phyloP scores from a whole-genome alignment of 2,329 filamentous ascomycete species.

The Diaporthe sp. region DNA sequence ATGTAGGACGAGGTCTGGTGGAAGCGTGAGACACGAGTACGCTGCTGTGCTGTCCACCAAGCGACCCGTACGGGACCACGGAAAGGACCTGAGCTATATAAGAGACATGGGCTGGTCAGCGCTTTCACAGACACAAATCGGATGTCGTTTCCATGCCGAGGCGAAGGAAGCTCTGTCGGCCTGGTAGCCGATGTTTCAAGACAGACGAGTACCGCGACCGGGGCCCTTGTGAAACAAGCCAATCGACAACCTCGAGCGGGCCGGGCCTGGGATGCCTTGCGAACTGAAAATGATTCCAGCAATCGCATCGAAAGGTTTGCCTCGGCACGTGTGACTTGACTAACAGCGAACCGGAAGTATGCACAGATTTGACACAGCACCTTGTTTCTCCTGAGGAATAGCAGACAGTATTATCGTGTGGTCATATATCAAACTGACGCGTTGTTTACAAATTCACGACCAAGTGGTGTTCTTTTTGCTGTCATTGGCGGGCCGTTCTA shows the following conservation, averaged over 20 bases:
- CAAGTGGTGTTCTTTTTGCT: background rate
- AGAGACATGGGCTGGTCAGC: background rate
- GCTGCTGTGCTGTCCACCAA: too few species aligned
- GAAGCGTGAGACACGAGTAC: background rate
- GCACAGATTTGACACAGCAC: background rate
- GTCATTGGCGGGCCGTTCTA: background rate
- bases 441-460: too few species aligned
- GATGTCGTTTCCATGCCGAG: background rate
- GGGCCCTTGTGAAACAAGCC: slow-evolving; percentile 8
- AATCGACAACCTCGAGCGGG: background rate
- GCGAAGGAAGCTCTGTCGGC: background rate
- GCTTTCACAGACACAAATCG: background rate
- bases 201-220: background rate
- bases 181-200: slow-evolving; percentile 1
- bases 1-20: too few species aligned
- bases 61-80: too few species aligned
- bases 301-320: background rate
- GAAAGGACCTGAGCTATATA: background rate
- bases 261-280: slow-evolving; percentile 7
- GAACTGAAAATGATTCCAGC: background rate
- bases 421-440: background rate
- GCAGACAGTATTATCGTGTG: background rate
- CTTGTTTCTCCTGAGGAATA: background rate
- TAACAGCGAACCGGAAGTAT: background rate
- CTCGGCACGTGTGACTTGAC: slow-evolving; percentile 6